Percentiles rank a stretch among this genome's conserved stretches.
These are phyloP conservation scores for Globisporangium paddicum DNA, from an alignment of 352 stramenopile species.

Conservation along the genomic window DNA sequence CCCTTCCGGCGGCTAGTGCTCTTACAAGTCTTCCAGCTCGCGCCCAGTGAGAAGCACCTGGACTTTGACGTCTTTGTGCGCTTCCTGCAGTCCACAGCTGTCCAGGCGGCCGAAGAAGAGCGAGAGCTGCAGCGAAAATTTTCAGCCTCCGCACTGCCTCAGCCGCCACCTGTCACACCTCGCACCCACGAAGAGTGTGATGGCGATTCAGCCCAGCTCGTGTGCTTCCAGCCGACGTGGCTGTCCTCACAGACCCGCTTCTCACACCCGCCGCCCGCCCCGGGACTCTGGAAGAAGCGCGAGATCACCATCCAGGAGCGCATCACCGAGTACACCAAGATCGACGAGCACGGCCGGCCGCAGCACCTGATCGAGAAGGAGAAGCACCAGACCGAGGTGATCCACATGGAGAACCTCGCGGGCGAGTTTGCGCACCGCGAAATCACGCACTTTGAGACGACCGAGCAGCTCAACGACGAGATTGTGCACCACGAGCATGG, in stretches of 20 bases:
- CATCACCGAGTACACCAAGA: constrained; percentile 88
- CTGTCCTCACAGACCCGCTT: constrained; percentile 34
- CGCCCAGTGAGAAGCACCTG: constrained; percentile 24
- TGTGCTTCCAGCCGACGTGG: constrained; percentile 40
- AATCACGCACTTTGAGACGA: constrained; percentile 84
- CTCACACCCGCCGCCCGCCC: constrained; percentile 36
- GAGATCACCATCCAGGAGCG: constrained; percentile 85
- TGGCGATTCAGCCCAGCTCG: constrained; percentile 20
- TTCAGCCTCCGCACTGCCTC: constrained; percentile 11
- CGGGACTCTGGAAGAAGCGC: constrained; percentile 83
- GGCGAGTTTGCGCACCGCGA: constrained; percentile 82
- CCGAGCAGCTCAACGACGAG: constrained; percentile 79
- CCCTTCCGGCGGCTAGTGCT: constrained; percentile 57
- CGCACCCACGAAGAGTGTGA: constrained; percentile 1
- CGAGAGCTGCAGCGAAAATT: constrained; percentile 16
- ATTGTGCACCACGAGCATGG: constrained; percentile 77
- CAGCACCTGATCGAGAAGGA: constrained; percentile 82
- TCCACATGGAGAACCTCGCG: constrained; percentile 79
- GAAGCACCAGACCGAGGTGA: constrained; percentile 77
- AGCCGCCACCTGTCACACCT: constrained; percentile 15
- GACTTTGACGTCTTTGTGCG: constrained; percentile 57
- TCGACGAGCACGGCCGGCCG: constrained; percentile 67
- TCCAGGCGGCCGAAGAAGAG: constrained; percentile 46
- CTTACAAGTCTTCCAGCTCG: constrained; percentile 45
- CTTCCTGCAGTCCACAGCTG: constrained; percentile 57